These are phyloP conservation scores for Blastobotrys peoriensis DNA, from an alignment of 805 yeast species.

Conservation along the genomic window DNA sequence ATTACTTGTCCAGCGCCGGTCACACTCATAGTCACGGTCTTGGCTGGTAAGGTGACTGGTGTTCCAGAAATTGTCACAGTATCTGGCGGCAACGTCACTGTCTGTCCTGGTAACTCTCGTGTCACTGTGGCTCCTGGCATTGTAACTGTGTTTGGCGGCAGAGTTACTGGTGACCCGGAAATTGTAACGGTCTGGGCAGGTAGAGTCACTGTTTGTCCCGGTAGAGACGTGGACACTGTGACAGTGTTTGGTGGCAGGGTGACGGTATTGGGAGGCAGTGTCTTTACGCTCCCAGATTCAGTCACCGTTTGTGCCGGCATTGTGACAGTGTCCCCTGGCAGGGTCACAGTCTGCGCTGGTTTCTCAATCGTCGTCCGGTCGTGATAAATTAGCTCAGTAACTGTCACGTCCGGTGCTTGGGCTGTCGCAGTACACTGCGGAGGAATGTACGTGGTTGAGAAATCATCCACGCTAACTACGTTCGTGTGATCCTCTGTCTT, in stretches of 20 bases:
- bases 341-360: background rate
- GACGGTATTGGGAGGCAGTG: background rate
- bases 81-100: constrained; percentile 7
- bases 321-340: background rate
- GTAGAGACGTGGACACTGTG: background rate
- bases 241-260: constrained; percentile 6
- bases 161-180: constrained; percentile 8
- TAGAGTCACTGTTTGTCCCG: constrained; percentile 8
- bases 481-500: background rate
- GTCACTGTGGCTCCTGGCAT: constrained; percentile 2
- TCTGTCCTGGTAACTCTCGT: constrained; percentile 6
- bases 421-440: background rate
- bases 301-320: background rate
- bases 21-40: constrained; percentile 14
- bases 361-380: background rate
- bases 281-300: background rate
- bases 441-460: background rate
- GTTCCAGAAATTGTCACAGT: constrained; percentile 8
- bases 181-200: constrained; percentile 1
- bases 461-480: background rate
- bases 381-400: constrained; percentile 1
- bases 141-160: constrained; percentile 5
- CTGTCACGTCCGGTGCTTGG: background rate
- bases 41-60: background rate
- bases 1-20: constrained; percentile 15